Evolutionary conservation across 305 asterid genomes (phyloP).

Genomic region (Fraxinus ornus): DNA sequence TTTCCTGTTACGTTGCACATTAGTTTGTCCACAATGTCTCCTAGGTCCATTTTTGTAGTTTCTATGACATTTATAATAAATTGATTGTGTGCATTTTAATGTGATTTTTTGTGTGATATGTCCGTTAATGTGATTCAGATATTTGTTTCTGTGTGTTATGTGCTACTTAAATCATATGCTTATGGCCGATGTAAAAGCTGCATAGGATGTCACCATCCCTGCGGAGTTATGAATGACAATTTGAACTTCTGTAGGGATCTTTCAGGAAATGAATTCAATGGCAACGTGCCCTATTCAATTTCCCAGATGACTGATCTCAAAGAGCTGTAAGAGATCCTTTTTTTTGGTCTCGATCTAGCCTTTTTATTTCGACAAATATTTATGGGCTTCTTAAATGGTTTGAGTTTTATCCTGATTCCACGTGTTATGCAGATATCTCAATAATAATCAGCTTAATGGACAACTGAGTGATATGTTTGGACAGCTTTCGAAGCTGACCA

Average conservation of each 20-base stretch:
- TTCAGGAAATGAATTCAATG: constrained; percentile 39
- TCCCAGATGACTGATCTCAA: constrained; percentile 45
- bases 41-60: background rate
- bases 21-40: background rate
- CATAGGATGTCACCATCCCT: background rate
- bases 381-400: constrained; percentile 11
- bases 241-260: constrained; percentile 37
- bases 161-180: background rate
- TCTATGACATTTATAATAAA: background rate
- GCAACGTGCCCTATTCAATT: constrained; percentile 52
- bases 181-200: background rate
- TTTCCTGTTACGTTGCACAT: background rate
- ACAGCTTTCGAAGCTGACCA: constrained; percentile 43
- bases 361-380: background rate
- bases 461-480: constrained; percentile 49
- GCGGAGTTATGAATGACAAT: constrained; percentile 1
- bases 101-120: background rate
- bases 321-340: constrained; percentile 33
- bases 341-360: constrained; percentile 15
- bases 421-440: constrained; percentile 41
- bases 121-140: background rate
- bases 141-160: background rate
- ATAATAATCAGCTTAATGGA: constrained; percentile 53
- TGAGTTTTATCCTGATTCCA: constrained; percentile 5
- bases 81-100: background rate